Evolutionary conservation across 257 asterid genomes (phyloP).

Genomic region (Jaltomata sinuosa): DNA sequence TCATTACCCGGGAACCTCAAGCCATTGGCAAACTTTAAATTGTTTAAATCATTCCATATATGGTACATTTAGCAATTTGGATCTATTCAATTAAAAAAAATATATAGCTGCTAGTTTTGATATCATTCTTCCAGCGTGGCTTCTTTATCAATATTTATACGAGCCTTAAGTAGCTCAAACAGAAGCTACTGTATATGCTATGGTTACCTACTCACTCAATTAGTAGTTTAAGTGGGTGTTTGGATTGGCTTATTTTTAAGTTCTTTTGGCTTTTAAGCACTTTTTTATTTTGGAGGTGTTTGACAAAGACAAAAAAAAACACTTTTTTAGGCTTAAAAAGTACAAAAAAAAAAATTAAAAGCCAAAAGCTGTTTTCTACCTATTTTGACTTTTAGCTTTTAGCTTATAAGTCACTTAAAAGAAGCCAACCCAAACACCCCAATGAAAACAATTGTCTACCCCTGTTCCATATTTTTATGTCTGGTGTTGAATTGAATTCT

Average conservation of each 20-base stretch:
- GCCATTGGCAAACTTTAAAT: neutral
- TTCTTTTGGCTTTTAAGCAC: too few species aligned
- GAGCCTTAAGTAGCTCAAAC: neutral
- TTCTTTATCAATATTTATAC: neutral
- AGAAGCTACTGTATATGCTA: neutral
- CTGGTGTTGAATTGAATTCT: neutral
- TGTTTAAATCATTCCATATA: neutral
- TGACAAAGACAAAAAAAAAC: too few species aligned
- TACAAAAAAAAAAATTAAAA: too few species aligned
- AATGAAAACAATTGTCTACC: neutral
- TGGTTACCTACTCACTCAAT: neutral
- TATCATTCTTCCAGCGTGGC: neutral
- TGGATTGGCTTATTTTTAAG: too few species aligned
- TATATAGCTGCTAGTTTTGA: neutral
- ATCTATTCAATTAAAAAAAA: neutral
- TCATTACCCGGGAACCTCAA: neutral
- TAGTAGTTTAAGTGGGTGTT: neutral
- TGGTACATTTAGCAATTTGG: neutral
- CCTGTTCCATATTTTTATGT: neutral
- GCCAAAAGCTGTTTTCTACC: too few species aligned
- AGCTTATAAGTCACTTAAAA: too few species aligned
- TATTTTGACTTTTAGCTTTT: too few species aligned
- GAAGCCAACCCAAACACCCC: too few species aligned
- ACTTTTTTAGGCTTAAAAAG: too few species aligned
- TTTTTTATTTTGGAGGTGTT: too few species aligned